These are phyloP conservation scores for Parastagonospora avenae DNA, from an alignment of 2,329 filamentous ascomycete genomes.

Conservation along the genomic window DNA sequence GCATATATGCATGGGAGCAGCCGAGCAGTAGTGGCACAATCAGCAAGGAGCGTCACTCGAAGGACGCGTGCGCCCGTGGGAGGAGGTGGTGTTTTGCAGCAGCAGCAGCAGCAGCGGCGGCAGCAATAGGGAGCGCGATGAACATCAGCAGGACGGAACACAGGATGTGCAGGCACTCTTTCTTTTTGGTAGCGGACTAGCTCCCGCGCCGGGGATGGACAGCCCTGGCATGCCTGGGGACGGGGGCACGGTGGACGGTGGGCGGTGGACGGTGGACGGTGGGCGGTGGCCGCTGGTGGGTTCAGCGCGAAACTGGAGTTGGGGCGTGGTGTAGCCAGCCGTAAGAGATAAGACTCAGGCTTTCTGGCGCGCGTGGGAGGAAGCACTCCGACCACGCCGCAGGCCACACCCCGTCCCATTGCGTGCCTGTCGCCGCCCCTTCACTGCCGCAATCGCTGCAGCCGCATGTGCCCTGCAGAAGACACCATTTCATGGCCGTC, in stretches of 20 bases:
- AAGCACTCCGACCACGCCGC: conserved; percentile 11
- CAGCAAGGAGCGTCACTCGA: conserved; percentile 19
- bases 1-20: conserved; percentile 36
- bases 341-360: conserved; percentile 35
- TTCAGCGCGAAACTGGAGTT: conserved; percentile 22
- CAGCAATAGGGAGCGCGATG: conserved; percentile 7
- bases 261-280: conserved; percentile 21
- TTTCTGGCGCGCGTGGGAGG: conserved; percentile 18
- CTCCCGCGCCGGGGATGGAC: conserved; percentile 37
- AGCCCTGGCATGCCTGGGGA: conserved; percentile 30
- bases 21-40: conserved; percentile 31
- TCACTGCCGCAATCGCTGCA: conserved; percentile 11
- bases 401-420: conserved; percentile 19
- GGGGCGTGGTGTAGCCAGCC: conserved; percentile 22
- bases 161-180: conserved; percentile 41
- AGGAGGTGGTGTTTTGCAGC: conserved; percentile 17
- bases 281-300: conserved; percentile 19
- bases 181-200: conserved; percentile 40
- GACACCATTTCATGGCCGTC: too few relatives aligned
- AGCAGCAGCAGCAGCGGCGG: conserved; percentile 6
- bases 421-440: conserved; percentile 15
- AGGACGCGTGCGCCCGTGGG: conserved; percentile 30
- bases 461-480: conserved; percentile 23
- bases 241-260: conserved; percentile 17
- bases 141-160: conserved; percentile 22